A percentile compares a stretch with the other conserved stretches of the same genome.
These are phyloP conservation scores for Aulographum hederae DNA, from an alignment of 2,329 filamentous ascomycete genomes.

Conservation along the genomic window DNA sequence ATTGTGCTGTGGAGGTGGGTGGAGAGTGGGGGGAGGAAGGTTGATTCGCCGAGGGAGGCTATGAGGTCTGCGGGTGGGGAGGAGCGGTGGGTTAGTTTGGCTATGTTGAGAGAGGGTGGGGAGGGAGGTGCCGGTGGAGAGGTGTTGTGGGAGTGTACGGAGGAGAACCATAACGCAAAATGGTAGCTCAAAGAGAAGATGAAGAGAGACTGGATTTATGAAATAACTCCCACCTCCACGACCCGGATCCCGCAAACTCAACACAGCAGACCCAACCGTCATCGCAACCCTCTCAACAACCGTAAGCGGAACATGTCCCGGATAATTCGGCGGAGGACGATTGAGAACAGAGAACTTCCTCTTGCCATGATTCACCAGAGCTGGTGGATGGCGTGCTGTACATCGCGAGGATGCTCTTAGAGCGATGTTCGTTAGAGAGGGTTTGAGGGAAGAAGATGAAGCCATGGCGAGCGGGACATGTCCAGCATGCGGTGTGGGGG, in stretches of 20 bases:
- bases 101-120: not conserved
- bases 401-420: too few species aligned
- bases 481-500: too few species aligned
- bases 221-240: slow-evolving; percentile 43
- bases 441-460: too few species aligned
- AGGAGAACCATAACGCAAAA: not conserved
- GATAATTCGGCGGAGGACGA: slow-evolving; percentile 73
- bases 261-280: slow-evolving; percentile 40
- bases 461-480: too few species aligned
- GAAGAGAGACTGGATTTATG: too few species aligned
- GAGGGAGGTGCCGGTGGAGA: not conserved
- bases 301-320: slow-evolving; percentile 81
- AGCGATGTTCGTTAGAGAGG: too few species aligned
- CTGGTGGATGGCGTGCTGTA: too few species aligned
- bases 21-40: slow-evolving; percentile 89
- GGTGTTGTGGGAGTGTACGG: slow-evolving; percentile 1
- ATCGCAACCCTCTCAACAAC: slow-evolving; percentile 56
- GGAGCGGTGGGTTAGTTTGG: slow-evolving; percentile 1
- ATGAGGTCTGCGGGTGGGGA: slow-evolving; percentile 82
- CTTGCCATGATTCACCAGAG: too few species aligned
- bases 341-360: slow-evolving; percentile 82
- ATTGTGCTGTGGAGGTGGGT: slow-evolving; percentile 80
- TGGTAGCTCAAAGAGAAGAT: too few species aligned
- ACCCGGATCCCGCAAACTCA: slow-evolving; percentile 52
- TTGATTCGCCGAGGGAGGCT: slow-evolving; percentile 83